Base-by-base conservation (phyloP, 208 protist species). In the Leishmania major region DNA sequence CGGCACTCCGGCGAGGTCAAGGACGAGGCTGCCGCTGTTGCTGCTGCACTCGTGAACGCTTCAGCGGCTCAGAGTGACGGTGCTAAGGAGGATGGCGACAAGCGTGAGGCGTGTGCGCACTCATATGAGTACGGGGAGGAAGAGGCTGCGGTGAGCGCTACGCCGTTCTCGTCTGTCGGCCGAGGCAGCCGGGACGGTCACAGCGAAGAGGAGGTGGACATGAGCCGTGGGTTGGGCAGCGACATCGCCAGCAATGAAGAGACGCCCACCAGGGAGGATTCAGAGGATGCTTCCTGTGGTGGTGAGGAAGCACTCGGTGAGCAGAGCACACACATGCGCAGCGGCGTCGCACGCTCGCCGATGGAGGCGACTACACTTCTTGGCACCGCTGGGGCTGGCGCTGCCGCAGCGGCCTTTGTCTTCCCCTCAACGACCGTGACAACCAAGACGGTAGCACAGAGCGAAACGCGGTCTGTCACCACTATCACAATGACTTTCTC, bases 401-500 rank as follows among this genome's bases (percentile, higher is more conserved):
- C 17, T 19, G 22, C 17, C 19, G 17, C 31, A 11, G 31, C 37
- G 4, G 37, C 22, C 28, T n/a, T 31, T 51, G 10, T 6, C 43
- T 47, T 10, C 4, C 7, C 37, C 37, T 51, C 60, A 4, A 60
- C 71, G 4, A 64, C 77, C 1, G 72, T 70, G 4, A 64, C 74
- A 2, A 79, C 75, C 53, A 37, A 69, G n/a, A 82, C 78, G 2
- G 75, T 70, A 10, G 31, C 53, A 22, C 79, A 37, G 15, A 80
- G 5, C 2, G 25, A 6, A 13, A 81, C 72, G 25, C 35, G 55
- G 25, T 76, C 83, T 10, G 67, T 62, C n/a, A 86, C 78, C 8
- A 82, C 72, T 1, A 83, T 86, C 19, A 86, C 78, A 2, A 55
- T 80, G 22, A 86, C 83, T 47, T 86, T 86, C n/a, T 86, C 83